These are phyloP conservation scores for Paramecium sonneborni DNA, from an alignment of 73 alveolate species.

Conservation along the genomic window DNA sequence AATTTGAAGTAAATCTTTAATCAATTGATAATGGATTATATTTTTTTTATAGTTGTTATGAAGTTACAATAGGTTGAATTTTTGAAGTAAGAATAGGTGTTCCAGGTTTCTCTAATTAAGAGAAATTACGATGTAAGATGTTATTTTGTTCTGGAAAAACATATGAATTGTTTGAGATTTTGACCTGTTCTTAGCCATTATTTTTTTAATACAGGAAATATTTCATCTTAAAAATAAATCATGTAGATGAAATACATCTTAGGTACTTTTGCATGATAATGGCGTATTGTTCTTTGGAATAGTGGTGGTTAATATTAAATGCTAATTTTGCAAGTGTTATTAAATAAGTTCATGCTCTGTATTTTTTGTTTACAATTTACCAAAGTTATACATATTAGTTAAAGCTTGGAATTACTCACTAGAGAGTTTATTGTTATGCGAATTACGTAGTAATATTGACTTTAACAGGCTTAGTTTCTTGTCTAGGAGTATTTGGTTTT, in stretches of 20 bases:
- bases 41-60: background rate
- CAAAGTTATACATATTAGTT: background rate
- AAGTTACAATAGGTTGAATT: background rate
- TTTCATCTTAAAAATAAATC: background rate
- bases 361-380: background rate
- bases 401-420: background rate
- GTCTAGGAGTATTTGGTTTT: background rate
- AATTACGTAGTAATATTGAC: background rate
- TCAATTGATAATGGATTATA: constrained; percentile 16
- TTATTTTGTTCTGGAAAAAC: background rate
- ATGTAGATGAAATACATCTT: background rate
- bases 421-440: background rate
- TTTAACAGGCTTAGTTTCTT: background rate
- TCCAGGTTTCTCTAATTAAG: background rate
- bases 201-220: constrained; percentile 11
- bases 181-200: background rate
- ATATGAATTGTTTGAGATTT: background rate
- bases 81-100: background rate
- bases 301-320: background rate
- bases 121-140: constrained; percentile 10
- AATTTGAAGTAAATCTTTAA: constrained; percentile 22
- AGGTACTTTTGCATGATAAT: background rate
- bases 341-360: background rate
- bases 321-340: background rate
- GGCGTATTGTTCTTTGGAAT: constrained; percentile 29